Percentiles rank a stretch among this genome's conserved stretches.
phyloP scores from a whole-genome alignment of 164 flowering plant genomes.

The Kingdonia uniflora region DNA sequence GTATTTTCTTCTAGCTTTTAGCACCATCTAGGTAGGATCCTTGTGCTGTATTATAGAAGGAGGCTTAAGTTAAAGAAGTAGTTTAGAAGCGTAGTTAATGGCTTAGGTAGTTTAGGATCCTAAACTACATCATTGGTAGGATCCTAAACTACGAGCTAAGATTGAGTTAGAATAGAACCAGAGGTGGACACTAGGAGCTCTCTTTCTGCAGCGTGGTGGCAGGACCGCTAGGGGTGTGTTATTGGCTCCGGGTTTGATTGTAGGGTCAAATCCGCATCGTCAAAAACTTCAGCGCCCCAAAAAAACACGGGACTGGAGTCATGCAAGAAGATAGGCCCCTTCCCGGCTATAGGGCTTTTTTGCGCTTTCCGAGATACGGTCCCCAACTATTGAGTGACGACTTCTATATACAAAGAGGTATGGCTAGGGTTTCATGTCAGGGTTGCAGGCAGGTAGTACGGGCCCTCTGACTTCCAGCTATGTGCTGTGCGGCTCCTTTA shows the following conservation, averaged over 20 bases:
- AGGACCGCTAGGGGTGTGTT: slow-evolving; percentile 6
- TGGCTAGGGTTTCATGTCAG: too few relatives aligned
- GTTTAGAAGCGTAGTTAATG: too few relatives aligned
- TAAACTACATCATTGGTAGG: too few relatives aligned
- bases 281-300: too few relatives aligned
- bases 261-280: slow-evolving; percentile 1
- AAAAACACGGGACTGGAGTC: not conserved
- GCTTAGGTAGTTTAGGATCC: too few relatives aligned
- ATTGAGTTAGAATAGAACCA: too few relatives aligned
- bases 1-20: too few relatives aligned
- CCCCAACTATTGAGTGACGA: slow-evolving; percentile 8
- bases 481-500: slow-evolving; percentile 14
- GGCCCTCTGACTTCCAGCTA: slow-evolving; percentile 17
- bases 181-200: slow-evolving; percentile 6
- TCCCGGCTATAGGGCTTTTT: not conserved
- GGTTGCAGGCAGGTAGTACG: slow-evolving; percentile 13
- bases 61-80: too few relatives aligned
- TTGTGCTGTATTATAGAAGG: too few relatives aligned
- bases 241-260: slow-evolving; percentile 8
- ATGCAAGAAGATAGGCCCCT: not conserved
- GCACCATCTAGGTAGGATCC: too few relatives aligned
- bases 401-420: too few relatives aligned
- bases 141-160: too few relatives aligned
- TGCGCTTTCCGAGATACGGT: not conserved
- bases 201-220: slow-evolving; percentile 3